A percentile compares a stretch with the other conserved stretches of the same genome.
Conservation (phyloP, 1,284 basidiomycete species). For the Rhizoctonia solani region DNA sequence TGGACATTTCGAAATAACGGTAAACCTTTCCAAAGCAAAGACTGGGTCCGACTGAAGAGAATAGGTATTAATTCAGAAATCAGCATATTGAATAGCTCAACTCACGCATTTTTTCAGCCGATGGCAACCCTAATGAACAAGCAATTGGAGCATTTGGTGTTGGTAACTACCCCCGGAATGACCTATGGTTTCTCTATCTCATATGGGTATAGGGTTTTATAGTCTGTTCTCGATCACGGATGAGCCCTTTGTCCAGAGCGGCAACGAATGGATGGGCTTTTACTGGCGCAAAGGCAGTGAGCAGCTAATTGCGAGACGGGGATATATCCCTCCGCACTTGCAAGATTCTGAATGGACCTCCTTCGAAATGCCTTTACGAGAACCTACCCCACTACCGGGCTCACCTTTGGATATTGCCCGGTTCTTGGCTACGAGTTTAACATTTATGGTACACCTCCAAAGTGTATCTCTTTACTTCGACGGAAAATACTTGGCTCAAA, state of each 20-base stretch:
- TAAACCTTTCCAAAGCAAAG: constrained; percentile 50
- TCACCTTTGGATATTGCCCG: constrained; percentile 53
- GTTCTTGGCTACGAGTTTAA: constrained; percentile 58
- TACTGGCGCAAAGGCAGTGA: constrained; percentile 58
- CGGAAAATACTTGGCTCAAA: constrained; percentile 51
- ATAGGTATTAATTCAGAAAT: constrained; percentile 33
- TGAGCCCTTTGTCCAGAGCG: constrained; percentile 57
- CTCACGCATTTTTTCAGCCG: not conserved
- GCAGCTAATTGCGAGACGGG: constrained; percentile 49
- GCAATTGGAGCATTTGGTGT: constrained; percentile 45
- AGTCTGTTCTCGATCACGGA: constrained; percentile 43
- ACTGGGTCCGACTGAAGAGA: constrained; percentile 52
- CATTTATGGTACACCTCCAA: constrained; percentile 57
- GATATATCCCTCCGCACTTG: constrained; percentile 42
- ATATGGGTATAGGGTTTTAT: not conserved
- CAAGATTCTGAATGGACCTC: constrained; percentile 59
- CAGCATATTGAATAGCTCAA: not conserved
- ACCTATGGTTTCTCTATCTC: not conserved
- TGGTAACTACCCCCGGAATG: not conserved
- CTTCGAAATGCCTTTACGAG: constrained; percentile 57
- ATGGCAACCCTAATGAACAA: constrained; percentile 42
- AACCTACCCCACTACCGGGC: constrained; percentile 54
- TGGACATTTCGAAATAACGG: constrained; percentile 49
- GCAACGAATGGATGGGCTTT: constrained; percentile 56
- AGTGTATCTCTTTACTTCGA: constrained; percentile 52